Percentiles rank a stretch among this genome's conserved stretches.
Evolutionary conservation across 2,329 filamentous ascomycete genomes (phyloP).

Genomic region (Ceratocystis cacaofunesta): DNA sequence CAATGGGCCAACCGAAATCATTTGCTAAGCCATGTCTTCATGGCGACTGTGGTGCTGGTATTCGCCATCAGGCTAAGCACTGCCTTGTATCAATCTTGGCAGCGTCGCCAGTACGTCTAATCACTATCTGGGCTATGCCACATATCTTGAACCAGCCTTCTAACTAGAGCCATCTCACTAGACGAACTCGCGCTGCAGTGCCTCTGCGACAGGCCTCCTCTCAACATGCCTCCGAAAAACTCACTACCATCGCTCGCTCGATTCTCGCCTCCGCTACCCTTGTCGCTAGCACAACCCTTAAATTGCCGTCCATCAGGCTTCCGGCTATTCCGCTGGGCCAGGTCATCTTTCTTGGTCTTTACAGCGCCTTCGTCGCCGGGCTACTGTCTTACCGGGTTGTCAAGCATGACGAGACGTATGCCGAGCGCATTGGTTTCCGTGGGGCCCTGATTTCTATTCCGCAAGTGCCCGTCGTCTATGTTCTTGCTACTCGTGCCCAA

Average conservation of each 20-base stretch:
- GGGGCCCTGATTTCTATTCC: constrained; percentile 51
- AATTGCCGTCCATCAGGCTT: constrained; percentile 37
- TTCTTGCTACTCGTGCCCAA: constrained; percentile 45
- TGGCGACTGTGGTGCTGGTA: constrained; percentile 3
- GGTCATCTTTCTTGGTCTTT: constrained; percentile 36
- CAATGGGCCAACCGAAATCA: constrained; percentile 16
- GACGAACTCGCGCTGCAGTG: constrained; percentile 30
- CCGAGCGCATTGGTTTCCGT: constrained; percentile 51
- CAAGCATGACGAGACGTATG: constrained; percentile 39
- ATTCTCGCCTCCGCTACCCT: constrained; percentile 43
- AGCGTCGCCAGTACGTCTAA: constrained; percentile 14
- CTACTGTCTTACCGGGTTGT: constrained; percentile 39
- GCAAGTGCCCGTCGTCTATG: constrained; percentile 49
- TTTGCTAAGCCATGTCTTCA: constrained; percentile 12
- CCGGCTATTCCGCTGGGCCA: constrained; percentile 45
- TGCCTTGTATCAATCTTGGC: constrained; percentile 4
- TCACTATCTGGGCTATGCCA: not conserved
- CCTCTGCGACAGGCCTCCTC: constrained; percentile 29
- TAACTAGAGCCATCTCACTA: constrained; percentile 20
- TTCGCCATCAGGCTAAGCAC: constrained; percentile 3
- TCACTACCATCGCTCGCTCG: constrained; percentile 37
- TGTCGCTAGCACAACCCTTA: constrained; percentile 41
- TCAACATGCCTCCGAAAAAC: constrained; percentile 37
- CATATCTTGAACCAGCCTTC: not conserved
- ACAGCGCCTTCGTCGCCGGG: constrained; percentile 44